Conservation (phyloP, 371 early-diverging fungal species). For the Mortierella sp. region DNA sequence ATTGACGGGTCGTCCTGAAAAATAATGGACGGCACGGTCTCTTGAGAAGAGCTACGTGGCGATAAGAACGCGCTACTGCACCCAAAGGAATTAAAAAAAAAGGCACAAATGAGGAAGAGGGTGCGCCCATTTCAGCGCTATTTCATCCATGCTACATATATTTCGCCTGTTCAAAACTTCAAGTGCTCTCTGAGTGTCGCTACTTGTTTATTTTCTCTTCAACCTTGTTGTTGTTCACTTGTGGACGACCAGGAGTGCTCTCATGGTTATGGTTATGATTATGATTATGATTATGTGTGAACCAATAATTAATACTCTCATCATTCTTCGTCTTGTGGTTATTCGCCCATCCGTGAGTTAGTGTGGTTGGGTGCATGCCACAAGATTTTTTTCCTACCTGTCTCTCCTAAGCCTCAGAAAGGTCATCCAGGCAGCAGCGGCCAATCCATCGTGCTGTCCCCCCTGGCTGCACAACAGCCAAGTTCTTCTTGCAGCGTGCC, state of each 20-base stretch:
- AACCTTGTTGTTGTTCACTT: not conserved
- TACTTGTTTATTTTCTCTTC: not conserved
- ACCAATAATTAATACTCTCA: too few relatives aligned
- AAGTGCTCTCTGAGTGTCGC: too few relatives aligned
- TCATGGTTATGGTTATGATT: not conserved
- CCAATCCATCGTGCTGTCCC: not conserved
- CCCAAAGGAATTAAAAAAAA: not conserved
- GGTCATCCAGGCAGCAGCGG: not conserved
- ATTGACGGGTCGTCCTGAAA: constrained; percentile 64
- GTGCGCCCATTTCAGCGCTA: not conserved
- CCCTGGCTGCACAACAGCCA: constrained; percentile 4
- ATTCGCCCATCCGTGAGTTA: not conserved
- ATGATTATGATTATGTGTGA: not conserved
- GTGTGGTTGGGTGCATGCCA: constrained; percentile 2
- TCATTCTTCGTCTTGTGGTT: not conserved
- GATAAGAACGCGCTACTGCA: not conserved
- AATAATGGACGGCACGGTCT: too few relatives aligned
- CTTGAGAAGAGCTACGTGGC: too few relatives aligned
- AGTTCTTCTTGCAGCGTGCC: not conserved
- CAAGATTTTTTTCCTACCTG: not conserved
- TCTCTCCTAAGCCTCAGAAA: constrained; percentile 1
- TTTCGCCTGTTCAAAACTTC: too few relatives aligned
- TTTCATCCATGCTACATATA: too few relatives aligned
- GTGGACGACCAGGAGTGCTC: not conserved
- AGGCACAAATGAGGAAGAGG: not conserved